Conservation (phyloP, 192 early-diverging fungal species). For the Obelidium mucronatum region DNA sequence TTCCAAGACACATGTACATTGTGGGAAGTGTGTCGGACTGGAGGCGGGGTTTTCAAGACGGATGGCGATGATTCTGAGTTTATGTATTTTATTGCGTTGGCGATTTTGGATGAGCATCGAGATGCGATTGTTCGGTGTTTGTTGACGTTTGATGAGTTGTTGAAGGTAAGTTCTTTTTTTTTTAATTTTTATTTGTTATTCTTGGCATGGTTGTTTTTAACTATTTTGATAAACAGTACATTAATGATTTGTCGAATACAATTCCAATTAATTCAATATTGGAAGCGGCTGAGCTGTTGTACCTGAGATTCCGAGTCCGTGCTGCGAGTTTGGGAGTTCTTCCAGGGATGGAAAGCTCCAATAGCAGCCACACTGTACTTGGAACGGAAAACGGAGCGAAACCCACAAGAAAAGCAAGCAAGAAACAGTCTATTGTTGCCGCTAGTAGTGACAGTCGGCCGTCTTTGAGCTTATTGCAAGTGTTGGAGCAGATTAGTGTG, state of each 20-base stretch:
- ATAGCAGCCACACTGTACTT: too few relatives aligned
- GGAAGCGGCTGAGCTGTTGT: slow-evolving; percentile 79
- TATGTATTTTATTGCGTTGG: slow-evolving; percentile 92
- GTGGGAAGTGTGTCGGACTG: slow-evolving; percentile 80
- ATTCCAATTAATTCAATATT: slow-evolving; percentile 79
- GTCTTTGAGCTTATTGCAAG: too few relatives aligned
- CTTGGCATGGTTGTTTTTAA: neutral
- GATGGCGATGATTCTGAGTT: slow-evolving; percentile 59
- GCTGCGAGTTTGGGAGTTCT: slow-evolving; percentile 42
- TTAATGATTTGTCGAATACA: slow-evolving; percentile 80
- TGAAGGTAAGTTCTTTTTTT: slow-evolving; percentile 68
- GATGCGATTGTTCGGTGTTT: slow-evolving; percentile 81
- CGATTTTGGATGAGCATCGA: slow-evolving; percentile 89
- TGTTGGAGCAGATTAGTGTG: too few relatives aligned
- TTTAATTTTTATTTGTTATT: neutral
- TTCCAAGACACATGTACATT: slow-evolving; percentile 58
- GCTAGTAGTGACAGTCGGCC: too few relatives aligned
- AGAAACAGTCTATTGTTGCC: too few relatives aligned
- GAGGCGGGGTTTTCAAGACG: slow-evolving; percentile 47
- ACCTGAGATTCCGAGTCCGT: slow-evolving; percentile 64
- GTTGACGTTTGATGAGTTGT: slow-evolving; percentile 88
- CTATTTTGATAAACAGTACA: slow-evolving; percentile 59
- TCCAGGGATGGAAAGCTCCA: too few relatives aligned
- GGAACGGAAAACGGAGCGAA: too few relatives aligned
- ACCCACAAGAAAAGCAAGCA: too few relatives aligned